phyloP scores from a whole-genome alignment of 805 yeast genomes.

The Ogataea kodamae region DNA sequence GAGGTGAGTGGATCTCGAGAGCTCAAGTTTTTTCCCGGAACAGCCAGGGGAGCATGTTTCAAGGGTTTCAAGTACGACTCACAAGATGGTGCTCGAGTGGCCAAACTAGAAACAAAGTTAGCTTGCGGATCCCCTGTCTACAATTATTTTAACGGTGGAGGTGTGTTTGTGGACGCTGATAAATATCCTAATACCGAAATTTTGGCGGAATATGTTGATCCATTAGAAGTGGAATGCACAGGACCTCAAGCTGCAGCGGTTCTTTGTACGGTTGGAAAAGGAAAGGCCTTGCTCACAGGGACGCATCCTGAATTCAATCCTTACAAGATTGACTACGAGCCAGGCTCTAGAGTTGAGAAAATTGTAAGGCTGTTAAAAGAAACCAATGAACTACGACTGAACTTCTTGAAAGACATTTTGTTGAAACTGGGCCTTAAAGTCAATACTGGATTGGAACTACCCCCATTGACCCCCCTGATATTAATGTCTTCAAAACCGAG shows the following conservation, averaged over 20 bases:
- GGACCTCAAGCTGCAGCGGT: conserved; percentile 65
- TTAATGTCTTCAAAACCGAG: conserved; percentile 42
- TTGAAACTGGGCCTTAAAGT: conserved; percentile 64
- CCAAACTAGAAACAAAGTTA: conserved; percentile 31
- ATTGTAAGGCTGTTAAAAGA: conserved; percentile 41
- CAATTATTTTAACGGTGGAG: conserved; percentile 86
- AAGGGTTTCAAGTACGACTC: conserved; percentile 77
- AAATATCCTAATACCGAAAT: conserved; percentile 59
- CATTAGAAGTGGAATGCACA: conserved; percentile 45
- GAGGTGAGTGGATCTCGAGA: conserved; percentile 89
- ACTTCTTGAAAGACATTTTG: conserved; percentile 57
- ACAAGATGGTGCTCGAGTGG: conserved; percentile 72
- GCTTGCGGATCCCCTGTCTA: conserved; percentile 35
- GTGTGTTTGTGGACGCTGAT: conserved; percentile 74
- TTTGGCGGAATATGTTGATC: conserved; percentile 62
- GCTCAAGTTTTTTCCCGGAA: conserved; percentile 77
- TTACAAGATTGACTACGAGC: conserved; percentile 37
- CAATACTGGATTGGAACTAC: conserved; percentile 51
- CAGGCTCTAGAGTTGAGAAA: conserved; percentile 25
- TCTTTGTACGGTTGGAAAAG: conserved; percentile 63
- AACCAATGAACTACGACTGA: conserved; percentile 46
- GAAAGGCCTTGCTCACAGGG: conserved; percentile 74
- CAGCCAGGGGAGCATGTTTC: conserved; percentile 75
- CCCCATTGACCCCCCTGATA: conserved; percentile 66
- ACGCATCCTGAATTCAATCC: conserved; percentile 88